A percentile compares a stretch with the other conserved stretches of the same genome.
phyloP scores from a whole-genome alignment of 148 eudicot genomes.

The Rhododendron ovatum region DNA sequence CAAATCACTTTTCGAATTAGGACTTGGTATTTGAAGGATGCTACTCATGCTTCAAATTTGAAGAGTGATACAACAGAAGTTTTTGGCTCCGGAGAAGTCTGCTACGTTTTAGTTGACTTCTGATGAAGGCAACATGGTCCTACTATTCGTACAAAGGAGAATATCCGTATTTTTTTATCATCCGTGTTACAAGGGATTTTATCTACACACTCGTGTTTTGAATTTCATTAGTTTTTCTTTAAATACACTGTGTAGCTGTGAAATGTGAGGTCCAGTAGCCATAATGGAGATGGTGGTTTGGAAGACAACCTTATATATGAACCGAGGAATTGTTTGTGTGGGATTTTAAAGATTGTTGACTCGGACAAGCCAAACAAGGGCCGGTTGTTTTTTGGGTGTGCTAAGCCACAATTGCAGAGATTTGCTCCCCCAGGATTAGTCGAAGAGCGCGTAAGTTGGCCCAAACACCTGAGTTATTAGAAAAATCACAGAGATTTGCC shows the following conservation, averaged over 20 bases:
- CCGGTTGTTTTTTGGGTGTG: too few species aligned
- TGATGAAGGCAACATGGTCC: not conserved
- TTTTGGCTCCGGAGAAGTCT: not conserved
- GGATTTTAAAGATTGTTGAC: not conserved
- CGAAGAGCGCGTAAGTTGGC: too few species aligned
- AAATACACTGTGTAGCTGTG: not conserved
- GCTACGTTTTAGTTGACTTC: not conserved
- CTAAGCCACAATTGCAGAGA: too few species aligned
- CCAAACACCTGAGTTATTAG: not conserved
- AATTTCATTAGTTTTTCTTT: too few species aligned
- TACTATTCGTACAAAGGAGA: not conserved
- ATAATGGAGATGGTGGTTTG: not conserved
- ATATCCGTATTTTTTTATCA: not conserved
- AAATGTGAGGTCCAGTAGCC: not conserved
- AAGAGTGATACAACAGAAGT: not conserved
- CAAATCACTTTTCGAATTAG: not conserved
- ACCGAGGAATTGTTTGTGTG: not conserved
- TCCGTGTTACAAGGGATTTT: not conserved
- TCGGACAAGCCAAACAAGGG: not conserved
- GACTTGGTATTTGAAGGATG: not conserved
- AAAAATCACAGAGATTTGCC: not conserved
- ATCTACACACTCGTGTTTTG: not conserved
- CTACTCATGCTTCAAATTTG: not conserved
- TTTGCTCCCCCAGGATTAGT: too few species aligned
- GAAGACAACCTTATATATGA: not conserved